Base-by-base conservation (phyloP, 1,139 yeast genomes). In the Yamadazyma atlantica region DNA sequence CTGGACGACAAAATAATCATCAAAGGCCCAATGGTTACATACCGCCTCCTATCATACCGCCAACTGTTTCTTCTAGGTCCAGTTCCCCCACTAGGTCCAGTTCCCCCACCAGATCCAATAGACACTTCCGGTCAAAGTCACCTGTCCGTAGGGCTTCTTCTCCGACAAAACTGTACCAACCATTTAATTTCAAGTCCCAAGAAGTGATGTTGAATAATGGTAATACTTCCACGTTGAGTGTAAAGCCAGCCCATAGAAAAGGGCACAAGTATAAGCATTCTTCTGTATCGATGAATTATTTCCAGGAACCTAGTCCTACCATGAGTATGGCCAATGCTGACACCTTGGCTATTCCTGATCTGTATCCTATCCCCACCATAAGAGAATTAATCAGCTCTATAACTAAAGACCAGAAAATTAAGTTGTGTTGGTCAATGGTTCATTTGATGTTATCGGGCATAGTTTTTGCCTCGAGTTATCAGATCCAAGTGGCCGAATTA, bases 201-300 rank as follows among this genome's bases (percentile, higher is more conserved):
- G 75, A 69, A 42, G 50, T 67, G 29, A 54, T 60, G 60, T 40
- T 52, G 40, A 54, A 57, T 34, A 61, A 57, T 46, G 52, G 57
- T n/a, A 57, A 65, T 8, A 51, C 51, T 26, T 52, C 48, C 26
- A 57, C 65, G 4, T 51, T 68, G 21, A 57, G 53, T 48, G 60
- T 63, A 12, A 75, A 73, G 45, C 77, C 90, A 0, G 80, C 85
- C 0, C 94, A 87, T 53, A 79, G 97, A 66, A 82, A 90, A 47
- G 97, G 98, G 9, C 98, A 92, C 62, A 78, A 90, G 51, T 92
- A 92, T 57, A 92, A 92, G 58, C 97, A 92, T 53, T 88, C 97
- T 4, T 88, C 97, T n/a, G 96, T 92, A 4, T 86, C 96, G 3
- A 85, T 92, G 92, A 92, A 92, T 58, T 76, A 90, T 57, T 92